phyloP scores from a whole-genome alignment of 495 filamentous ascomycete species.

The Chaetomium fimeti region DNA sequence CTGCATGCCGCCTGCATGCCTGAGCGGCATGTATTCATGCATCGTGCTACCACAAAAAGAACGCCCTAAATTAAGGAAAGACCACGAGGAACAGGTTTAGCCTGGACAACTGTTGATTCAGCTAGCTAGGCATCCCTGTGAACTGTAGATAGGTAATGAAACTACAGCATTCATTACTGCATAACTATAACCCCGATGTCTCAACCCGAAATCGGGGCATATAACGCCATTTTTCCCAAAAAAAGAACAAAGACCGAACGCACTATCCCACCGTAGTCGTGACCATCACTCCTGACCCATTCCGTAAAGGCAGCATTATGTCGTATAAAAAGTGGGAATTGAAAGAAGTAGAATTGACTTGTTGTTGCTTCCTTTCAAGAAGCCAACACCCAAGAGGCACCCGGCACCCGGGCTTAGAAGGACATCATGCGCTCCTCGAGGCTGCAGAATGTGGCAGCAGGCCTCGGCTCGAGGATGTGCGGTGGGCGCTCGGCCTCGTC shows the following conservation, averaged over 20 bases:
- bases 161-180: conserved; percentile 12
- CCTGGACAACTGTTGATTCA: neutral
- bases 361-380: neutral
- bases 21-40: neutral
- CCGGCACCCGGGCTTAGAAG: neutral
- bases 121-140: neutral
- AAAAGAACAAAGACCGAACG: neutral
- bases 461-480: conserved; percentile 54
- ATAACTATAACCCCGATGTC: neutral
- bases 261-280: neutral
- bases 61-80: neutral
- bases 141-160: neutral
- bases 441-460: conserved; percentile 55
- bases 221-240: neutral
- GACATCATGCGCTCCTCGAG: conserved; percentile 53
- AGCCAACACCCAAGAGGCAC: neutral
- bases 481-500: conserved; percentile 48
- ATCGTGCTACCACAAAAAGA: neutral
- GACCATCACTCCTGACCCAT: neutral
- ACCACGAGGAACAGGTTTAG: neutral
- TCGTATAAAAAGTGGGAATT: conserved; percentile 4
- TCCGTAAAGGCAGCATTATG: conserved; percentile 7
- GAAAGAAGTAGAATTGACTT: neutral
- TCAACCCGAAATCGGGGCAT: neutral
- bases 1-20: conserved; percentile 3